Percentiles rank a stretch among this genome's conserved stretches.
Conservation (phyloP, 75 land plant species). For the Picea sitchensis region DNA sequence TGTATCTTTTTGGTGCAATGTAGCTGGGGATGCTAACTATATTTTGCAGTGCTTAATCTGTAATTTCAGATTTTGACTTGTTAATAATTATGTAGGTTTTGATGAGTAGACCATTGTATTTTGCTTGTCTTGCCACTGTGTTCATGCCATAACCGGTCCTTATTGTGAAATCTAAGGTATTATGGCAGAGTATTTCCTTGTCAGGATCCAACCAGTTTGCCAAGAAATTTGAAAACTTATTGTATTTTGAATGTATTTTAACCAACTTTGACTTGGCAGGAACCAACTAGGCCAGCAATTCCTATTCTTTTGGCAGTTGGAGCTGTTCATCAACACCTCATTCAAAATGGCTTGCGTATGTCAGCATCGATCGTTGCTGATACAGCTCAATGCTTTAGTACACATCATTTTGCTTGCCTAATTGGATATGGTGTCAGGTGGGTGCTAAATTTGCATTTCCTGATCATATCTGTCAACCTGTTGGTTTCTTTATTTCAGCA, state of each 20-base stretch:
- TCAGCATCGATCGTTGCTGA: slow-evolving; percentile 94
- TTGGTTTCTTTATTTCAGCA: neutral
- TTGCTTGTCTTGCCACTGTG: neutral
- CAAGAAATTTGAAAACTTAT: neutral
- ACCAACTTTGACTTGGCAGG: slow-evolving; percentile 33
- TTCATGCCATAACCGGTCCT: neutral
- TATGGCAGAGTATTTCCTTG: neutral
- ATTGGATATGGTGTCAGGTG: slow-evolving; percentile 99
- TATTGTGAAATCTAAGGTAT: neutral
- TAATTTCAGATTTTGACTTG: neutral
- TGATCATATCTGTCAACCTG: neutral
- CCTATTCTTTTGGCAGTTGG: slow-evolving; percentile 97
- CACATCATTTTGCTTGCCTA: slow-evolving; percentile 98
- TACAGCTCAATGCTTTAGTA: slow-evolving; percentile 96
- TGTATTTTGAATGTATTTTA: neutral
- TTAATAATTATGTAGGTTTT: neutral
- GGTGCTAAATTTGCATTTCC: neutral
- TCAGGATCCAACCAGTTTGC: neutral
- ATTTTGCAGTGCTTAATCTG: neutral
- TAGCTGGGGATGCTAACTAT: no score
- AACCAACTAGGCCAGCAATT: slow-evolving; percentile 87
- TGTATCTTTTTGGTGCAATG: no score
- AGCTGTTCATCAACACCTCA: slow-evolving; percentile 98
- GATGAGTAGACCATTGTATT: neutral
- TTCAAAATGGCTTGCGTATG: slow-evolving; percentile 94